phyloP scores from a whole-genome alignment of 371 early-diverging fungal species.

The Gilbertella persicaria region DNA sequence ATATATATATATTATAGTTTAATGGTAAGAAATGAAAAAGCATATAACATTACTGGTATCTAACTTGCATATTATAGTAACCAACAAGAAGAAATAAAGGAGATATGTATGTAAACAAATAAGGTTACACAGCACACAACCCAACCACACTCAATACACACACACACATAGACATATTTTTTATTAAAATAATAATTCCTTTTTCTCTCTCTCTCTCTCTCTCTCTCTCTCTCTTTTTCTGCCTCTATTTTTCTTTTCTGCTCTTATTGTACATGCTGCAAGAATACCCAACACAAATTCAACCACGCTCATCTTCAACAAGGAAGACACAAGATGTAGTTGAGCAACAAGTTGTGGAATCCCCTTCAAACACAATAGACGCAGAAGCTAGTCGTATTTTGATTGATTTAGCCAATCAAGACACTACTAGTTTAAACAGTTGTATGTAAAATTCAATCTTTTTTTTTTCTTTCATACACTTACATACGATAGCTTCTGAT shows the following conservation, averaged over 20 bases:
- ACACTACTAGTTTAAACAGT: not conserved
- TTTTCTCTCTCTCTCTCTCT: conserved; percentile 3
- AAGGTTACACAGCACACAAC: conserved; percentile 3
- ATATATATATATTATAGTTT: too few relatives aligned
- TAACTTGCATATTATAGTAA: conserved; percentile 3
- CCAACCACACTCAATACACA: not conserved
- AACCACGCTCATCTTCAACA: conserved; percentile 34
- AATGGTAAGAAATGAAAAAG: conserved; percentile 20
- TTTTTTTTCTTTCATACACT: not conserved
- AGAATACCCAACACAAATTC: conserved; percentile 29
- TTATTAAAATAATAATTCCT: not conserved
- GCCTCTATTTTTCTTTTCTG: not conserved
- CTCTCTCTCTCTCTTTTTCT: not conserved
- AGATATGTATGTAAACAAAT: not conserved
- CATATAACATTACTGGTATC: too few relatives aligned
- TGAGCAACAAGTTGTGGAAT: not conserved
- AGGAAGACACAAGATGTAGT: conserved; percentile 17
- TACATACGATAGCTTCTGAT: not conserved
- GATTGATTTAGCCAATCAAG: conserved; percentile 36
- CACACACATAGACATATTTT: not conserved
- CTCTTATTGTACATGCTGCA: conserved; percentile 19
- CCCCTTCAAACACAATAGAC: conserved; percentile 20
- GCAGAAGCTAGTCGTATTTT: conserved; percentile 37
- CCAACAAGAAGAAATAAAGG: conserved; percentile 13
- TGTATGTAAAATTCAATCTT: not conserved